Evolutionary conservation across 2,329 filamentous ascomycete genomes (phyloP).

Genomic region (Annulohypoxylon truncatum): DNA sequence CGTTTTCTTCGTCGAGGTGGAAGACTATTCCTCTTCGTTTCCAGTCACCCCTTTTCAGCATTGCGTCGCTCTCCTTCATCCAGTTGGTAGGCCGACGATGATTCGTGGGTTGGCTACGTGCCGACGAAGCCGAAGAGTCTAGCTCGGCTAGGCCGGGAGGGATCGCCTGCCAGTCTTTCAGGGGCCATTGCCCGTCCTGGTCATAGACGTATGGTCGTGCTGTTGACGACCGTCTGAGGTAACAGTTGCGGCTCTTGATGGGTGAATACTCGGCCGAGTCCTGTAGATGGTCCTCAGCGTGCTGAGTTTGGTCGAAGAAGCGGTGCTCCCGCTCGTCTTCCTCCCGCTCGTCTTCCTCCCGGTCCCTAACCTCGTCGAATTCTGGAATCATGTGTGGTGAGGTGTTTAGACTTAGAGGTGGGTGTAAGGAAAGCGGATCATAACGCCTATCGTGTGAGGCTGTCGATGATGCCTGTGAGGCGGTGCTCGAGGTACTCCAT

Average conservation of each 20-base stretch:
- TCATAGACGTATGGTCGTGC: conserved; percentile 48
- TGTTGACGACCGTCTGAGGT: conserved; percentile 40
- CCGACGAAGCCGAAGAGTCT: conserved; percentile 35
- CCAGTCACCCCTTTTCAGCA: conserved; percentile 51
- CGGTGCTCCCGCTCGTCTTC: conserved; percentile 44
- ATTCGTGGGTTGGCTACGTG: conserved; percentile 22
- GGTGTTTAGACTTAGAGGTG: conserved; percentile 48
- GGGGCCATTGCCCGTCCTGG: conserved; percentile 48
- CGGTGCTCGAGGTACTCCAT: conserved; percentile 48
- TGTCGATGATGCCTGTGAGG: conserved; percentile 46
- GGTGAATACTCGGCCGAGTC: conserved; percentile 45
- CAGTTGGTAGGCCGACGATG: conserved; percentile 44
- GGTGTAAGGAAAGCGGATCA: conserved; percentile 50
- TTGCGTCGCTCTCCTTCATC: conserved; percentile 46
- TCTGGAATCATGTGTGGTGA: conserved; percentile 47
- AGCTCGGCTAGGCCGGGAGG: conserved; percentile 43
- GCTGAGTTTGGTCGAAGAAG: conserved; percentile 42
- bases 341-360: conserved; percentile 24
- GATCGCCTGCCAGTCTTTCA: conserved; percentile 51
- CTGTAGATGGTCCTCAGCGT: conserved; percentile 42
- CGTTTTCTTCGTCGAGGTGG: conserved; percentile 43
- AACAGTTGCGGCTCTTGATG: conserved; percentile 46
- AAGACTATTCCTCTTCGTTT: conserved; percentile 52
- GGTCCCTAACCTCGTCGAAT: conserved; percentile 42
- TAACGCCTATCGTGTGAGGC: conserved; percentile 38